These are phyloP conservation scores for Mariannaea elegans DNA, from an alignment of 2,329 filamentous ascomycete species.

Conservation along the genomic window DNA sequence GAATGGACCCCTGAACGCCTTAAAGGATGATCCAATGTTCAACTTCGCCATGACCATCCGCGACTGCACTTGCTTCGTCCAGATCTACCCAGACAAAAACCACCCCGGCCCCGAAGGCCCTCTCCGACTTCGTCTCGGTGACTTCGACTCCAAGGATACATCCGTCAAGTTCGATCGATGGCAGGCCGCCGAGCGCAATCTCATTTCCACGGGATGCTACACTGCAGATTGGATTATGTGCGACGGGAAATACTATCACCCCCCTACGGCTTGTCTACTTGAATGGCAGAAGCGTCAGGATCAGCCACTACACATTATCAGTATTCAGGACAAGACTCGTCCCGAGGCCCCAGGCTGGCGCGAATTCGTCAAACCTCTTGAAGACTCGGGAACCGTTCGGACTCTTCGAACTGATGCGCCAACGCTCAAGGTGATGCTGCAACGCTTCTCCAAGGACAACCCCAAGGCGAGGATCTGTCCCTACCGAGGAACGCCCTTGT, in stretches of 20 bases:
- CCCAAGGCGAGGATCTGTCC: constrained; percentile 36
- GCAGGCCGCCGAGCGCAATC: constrained; percentile 67
- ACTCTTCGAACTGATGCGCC: constrained; percentile 28
- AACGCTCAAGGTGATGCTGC: constrained; percentile 35
- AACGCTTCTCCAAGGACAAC: constrained; percentile 35
- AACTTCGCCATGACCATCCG: constrained; percentile 81
- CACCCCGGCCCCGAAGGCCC: constrained; percentile 33
- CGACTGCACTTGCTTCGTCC: constrained; percentile 80
- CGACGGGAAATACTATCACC: constrained; percentile 44
- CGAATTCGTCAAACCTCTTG: constrained; percentile 2
- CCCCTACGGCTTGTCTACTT: constrained; percentile 48
- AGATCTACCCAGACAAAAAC: constrained; percentile 53
- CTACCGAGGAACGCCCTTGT: constrained; percentile 39
- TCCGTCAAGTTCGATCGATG: constrained; percentile 74
- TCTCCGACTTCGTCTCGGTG: constrained; percentile 71
- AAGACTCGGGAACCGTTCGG: constrained; percentile 8
- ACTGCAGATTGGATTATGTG: constrained; percentile 51
- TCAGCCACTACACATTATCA: constrained; percentile 33
- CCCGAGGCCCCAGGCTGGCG: constrained; percentile 27
- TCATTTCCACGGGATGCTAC: constrained; percentile 78
- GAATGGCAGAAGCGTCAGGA: constrained; percentile 39
- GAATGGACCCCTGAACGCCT: constrained; percentile 53
- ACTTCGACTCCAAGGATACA: constrained; percentile 80
- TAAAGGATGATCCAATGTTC: constrained; percentile 57
- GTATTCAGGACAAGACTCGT: constrained; percentile 31